Evolutionary conservation across 176 grass and related monocot genomes (phyloP).

Genomic region (Oryza meyeriana): DNA sequence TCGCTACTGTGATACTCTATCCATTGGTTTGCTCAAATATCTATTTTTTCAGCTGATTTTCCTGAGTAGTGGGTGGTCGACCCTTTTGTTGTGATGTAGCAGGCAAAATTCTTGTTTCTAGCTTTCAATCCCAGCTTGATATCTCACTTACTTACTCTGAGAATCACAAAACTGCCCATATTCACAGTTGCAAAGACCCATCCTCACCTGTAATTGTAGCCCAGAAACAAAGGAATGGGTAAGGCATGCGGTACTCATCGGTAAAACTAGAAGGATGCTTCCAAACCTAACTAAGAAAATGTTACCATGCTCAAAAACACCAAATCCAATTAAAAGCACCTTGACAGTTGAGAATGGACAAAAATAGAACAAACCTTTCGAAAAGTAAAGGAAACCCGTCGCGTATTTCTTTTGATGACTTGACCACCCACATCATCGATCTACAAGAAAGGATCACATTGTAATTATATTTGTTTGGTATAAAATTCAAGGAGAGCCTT

Average conservation of each 20-base stretch:
- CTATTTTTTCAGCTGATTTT: background rate
- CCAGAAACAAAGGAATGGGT: background rate
- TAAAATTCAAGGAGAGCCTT: background rate
- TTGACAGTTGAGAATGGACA: background rate
- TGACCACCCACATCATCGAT: conserved; percentile 62
- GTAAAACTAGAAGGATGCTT: background rate
- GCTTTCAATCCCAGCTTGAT: background rate
- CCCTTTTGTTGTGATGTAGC: background rate
- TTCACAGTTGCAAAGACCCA: conserved; percentile 59
- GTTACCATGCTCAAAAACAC: conserved; percentile 3
- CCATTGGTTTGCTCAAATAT: conserved; percentile 10
- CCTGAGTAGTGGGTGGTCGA: background rate
- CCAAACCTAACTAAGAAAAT: conserved; percentile 4
- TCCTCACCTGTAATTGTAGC: conserved; percentile 58
- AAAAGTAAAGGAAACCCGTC: conserved; percentile 90
- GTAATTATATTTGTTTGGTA: conserved; percentile 6
- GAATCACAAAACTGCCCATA: conserved; percentile 88
- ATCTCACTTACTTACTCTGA: conserved; percentile 36
- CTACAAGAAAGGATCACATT: conserved; percentile 30
- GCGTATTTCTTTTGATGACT: conserved; percentile 62
- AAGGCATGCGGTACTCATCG: background rate
- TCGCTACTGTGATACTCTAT: background rate
- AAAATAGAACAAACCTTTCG: conserved; percentile 62
- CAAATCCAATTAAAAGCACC: background rate
- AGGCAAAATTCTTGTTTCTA: background rate